Evolutionary conservation across 1,284 basidiomycete genomes (phyloP), one percentile per base, ranked within the genome.

Genomic region (Microbotryum scabiosae): DNA sequence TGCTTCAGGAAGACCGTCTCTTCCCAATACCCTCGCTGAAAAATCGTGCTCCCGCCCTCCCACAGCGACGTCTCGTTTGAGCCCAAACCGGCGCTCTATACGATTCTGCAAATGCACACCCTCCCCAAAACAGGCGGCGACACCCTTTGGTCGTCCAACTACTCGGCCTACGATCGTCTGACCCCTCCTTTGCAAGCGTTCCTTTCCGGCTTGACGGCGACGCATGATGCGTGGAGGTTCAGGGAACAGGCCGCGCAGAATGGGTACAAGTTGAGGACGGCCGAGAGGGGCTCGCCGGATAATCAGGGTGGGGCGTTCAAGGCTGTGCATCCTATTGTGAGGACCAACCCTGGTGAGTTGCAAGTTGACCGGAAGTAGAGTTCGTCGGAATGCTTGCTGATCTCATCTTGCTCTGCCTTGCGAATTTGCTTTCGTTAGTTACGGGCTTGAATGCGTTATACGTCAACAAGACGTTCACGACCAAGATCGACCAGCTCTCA

Each of bases 41-140:
- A 41, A 41, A 10, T 4, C 5, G 36, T 41, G 36, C 36, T 41
- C 36, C 12, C 14, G 36, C 36, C 36, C 36, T 41, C 36, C 12
- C 36, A 41, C 66, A 70, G 80, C 0, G 84, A 87, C 73, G 84
- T 87, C 67, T 82, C 84, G 0, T 88, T 87, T 66, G 86, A 88
- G 73, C 77, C 75, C 5, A 76, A 83, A 2, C 85, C 85, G 0
- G 79, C 82, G 0, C 84, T 86, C 70, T 87, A 84, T 55, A 70
- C 69, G 8, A 65, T 72, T 32, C 54, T 73, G 12, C 69, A 70
- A 56, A 71, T 74, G 56, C 59, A 82, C 70, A 83, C 80, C 0
- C 71, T 85, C 14, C 84, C 84, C 36, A 60, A 72, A 20, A 54
- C 30, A 26, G 80, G 80, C 26, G 80, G 52, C 32, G 80, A 81